phyloP scores from a whole-genome alignment of 73 alveolate genomes.

The Symbiodinium pilosum region DNA sequence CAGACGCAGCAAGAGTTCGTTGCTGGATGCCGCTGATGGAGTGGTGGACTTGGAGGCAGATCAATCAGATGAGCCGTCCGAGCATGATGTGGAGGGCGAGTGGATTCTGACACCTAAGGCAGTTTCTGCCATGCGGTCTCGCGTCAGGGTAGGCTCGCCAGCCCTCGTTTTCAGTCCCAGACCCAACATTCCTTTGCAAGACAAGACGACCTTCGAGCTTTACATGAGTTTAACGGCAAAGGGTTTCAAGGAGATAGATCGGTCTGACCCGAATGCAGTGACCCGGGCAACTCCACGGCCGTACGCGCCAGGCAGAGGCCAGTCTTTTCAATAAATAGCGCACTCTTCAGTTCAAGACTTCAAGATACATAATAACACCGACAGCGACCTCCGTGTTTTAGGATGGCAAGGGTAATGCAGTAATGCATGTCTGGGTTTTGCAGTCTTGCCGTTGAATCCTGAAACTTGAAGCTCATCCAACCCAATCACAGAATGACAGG shows the following conservation, averaged over 20 bases:
- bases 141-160: not conserved
- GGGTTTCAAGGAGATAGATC: not conserved
- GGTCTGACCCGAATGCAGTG: not conserved
- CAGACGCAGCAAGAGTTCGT: too few species aligned
- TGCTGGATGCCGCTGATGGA: too few species aligned
- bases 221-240: not conserved
- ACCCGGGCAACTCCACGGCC: not conserved
- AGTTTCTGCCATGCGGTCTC: not conserved
- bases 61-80: not conserved
- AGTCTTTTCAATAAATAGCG: too few species aligned
- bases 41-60: too few species aligned
- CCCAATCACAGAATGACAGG: too few species aligned
- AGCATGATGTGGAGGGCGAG: not conserved
- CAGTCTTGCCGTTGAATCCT: too few species aligned
- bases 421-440: too few species aligned
- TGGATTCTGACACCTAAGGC: conserved; percentile 16
- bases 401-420: too few species aligned
- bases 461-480: too few species aligned
- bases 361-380: too few species aligned
- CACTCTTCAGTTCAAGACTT: too few species aligned
- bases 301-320: conserved; percentile 10
- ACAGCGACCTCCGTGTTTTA: too few species aligned
- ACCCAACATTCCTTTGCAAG: not conserved
- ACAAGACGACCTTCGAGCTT: conserved; percentile 26
- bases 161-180: not conserved